Evolutionary conservation across 1,284 basidiomycete genomes (phyloP), one percentile per base, ranked within the genome.

Genomic region (Dichomitus squalens): DNA sequence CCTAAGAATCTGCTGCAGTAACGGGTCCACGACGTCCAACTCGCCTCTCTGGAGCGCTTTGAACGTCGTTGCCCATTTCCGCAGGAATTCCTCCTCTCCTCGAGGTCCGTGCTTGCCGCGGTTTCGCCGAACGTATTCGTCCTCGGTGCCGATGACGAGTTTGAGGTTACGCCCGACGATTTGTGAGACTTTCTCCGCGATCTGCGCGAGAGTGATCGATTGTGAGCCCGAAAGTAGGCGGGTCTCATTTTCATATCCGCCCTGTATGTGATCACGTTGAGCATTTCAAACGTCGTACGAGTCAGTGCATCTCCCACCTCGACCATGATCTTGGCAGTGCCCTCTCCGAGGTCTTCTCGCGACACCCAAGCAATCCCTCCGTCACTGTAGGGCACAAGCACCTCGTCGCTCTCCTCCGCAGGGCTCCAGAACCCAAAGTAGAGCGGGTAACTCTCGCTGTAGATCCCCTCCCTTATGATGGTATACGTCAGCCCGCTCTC

Each of bases 391-490:
- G 68, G 69, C 16, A 70, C 49, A 29, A 64, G 43, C 35, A 69
- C 67, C 57, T 70, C 69, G 49, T 65, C 61, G 8, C 52, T 58
- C 23, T 58, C 60, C 18, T 58, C 60, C 23, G 25, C 41, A 0
- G 64, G 61, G 53, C 66, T 63, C 60, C 66, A 71, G 47, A 67
- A 69, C 16, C 73, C 74, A 27, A 76, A 65, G 57, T 75, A 76
- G 25, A 76, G 63, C 53, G 73, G 71, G 43, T 63, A 75, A 52
- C 70, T 72, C 66, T 75, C 74, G 60, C 67, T 71, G 54, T 77
- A 76, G 29, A 76, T 72, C 7, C 75, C 76, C 62, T 77, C 74
- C 25, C 75, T 58, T 25, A 78, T 61, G 49, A 74, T 70, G 21
- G 74, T 75, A 51, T 72, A 76, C 60, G 65, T 67, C 33, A 76